Percentiles rank a stretch among this genome's conserved stretches.
These are phyloP conservation scores for Spinacia oleracea DNA, from an alignment of 179 eudicot species.

Conservation along the genomic window DNA sequence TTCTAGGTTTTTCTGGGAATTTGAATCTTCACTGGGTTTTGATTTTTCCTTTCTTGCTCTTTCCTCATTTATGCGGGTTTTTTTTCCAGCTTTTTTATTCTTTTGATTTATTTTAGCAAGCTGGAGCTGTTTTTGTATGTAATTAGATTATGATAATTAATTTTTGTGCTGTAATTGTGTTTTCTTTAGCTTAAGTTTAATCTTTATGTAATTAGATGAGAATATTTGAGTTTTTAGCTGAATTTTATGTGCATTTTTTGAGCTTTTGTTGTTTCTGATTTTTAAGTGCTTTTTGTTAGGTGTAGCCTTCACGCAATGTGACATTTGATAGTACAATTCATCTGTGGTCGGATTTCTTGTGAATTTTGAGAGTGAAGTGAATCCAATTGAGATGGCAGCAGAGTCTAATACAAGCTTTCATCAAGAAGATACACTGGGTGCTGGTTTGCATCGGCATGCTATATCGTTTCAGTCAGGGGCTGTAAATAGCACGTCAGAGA, in stretches of 20 bases:
- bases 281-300: constrained; percentile 21
- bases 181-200: neutral
- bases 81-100: neutral
- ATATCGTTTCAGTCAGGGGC: constrained; percentile 68
- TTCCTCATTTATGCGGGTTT: constrained; percentile 15
- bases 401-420: constrained; percentile 59
- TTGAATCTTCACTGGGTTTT: constrained; percentile 17
- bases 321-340: constrained; percentile 18
- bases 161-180: neutral
- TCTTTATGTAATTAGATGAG: neutral
- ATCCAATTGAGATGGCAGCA: constrained; percentile 47
- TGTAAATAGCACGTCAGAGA: constrained; percentile 53
- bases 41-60: neutral
- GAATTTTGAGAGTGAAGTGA: constrained; percentile 13
- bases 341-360: constrained; percentile 14
- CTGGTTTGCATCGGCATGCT: constrained; percentile 52
- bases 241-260: constrained; percentile 5
- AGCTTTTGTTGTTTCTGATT: constrained; percentile 4
- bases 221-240: neutral
- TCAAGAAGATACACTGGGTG: constrained; percentile 43
- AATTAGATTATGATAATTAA: constrained; percentile 5
- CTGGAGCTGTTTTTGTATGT: constrained; percentile 4
- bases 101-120: constrained; percentile 9
- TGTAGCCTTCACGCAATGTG: constrained; percentile 30
- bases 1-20: constrained; percentile 21